These are phyloP conservation scores for Coccomyxa subellipsoidea DNA, from an alignment of 163 green algal genomes.

Conservation along the genomic window DNA sequence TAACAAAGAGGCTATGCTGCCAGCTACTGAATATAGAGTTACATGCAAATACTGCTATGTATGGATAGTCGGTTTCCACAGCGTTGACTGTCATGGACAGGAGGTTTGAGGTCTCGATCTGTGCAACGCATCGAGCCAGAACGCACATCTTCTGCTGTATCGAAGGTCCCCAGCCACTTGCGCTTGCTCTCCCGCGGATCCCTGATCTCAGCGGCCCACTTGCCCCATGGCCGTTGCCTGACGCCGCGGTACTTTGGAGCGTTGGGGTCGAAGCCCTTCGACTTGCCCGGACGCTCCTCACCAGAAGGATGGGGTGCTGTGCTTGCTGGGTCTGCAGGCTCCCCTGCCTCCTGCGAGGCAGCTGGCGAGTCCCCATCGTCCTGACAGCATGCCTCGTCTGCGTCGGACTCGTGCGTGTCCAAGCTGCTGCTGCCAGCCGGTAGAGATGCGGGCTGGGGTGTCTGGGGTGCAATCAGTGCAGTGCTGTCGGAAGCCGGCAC, in stretches of 20 bases:
- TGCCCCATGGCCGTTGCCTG: conserved; percentile 63
- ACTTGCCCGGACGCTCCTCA: not conserved
- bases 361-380: not conserved
- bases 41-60: no score
- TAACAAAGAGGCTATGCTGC: no score
- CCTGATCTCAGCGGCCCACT: conserved; percentile 73
- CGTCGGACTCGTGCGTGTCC: not conserved
- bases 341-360: not conserved
- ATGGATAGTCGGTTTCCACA: no score
- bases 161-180: conserved; percentile 94
- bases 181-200: conserved; percentile 45
- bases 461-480: not conserved
- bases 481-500: not conserved
- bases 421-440: not conserved
- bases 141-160: conserved; percentile 84
- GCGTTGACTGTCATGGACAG: no score
- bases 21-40: no score
- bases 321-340: not conserved
- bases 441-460: not conserved
- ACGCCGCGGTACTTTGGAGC: conserved; percentile 58
- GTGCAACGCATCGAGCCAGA: not conserved
- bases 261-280: not conserved
- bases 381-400: not conserved
- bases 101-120: no score
- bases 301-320: not conserved